These are phyloP conservation scores for Pyropia yezoensis DNA, from an alignment of 23 red algal species.

Conservation along the genomic window DNA sequence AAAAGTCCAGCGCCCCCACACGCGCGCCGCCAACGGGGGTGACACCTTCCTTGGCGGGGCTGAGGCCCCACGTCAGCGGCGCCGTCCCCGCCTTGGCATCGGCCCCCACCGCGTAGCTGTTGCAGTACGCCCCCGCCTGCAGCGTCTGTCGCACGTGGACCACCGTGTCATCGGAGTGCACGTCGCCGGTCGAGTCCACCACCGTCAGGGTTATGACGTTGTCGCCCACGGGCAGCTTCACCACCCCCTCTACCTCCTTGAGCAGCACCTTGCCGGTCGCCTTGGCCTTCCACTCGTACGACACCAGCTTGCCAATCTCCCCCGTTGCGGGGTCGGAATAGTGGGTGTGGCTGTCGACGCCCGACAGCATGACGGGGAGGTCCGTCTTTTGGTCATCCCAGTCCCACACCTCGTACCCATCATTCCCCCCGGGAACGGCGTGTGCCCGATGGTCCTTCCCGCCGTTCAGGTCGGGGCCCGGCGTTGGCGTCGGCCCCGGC, in stretches of 20 bases:
- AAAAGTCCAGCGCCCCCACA: too few species aligned
- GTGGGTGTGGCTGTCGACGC: conserved; percentile 45
- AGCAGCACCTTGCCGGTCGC: conserved; percentile 17
- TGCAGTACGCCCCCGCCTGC: too few species aligned
- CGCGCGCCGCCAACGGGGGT: too few species aligned
- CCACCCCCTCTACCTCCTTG: conserved; percentile 5
- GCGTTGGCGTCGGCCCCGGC: neutral
- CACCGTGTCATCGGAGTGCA: neutral
- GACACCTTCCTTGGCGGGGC: too few species aligned
- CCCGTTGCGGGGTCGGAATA: conserved; percentile 44
- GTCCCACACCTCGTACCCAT: too few species aligned
- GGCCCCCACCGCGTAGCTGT: too few species aligned
- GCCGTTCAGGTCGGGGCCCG: conserved; percentile 14
- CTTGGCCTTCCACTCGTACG: conserved; percentile 27
- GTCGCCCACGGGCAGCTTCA: conserved; percentile 16
- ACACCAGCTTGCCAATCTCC: conserved; percentile 21
- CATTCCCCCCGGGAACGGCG: conserved; percentile 32
- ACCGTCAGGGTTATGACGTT: conserved; percentile 21
- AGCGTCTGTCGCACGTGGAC: too few species aligned
- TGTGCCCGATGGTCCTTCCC: conserved; percentile 51
- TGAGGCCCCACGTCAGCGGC: too few species aligned
- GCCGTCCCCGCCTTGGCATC: too few species aligned
- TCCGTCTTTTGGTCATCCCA: too few species aligned
- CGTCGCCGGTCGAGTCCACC: conserved; percentile 34
- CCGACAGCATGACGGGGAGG: conserved; percentile 20